Evolutionary conservation across 257 asterid genomes (phyloP).

Genomic region (Avicennia marina): DNA sequence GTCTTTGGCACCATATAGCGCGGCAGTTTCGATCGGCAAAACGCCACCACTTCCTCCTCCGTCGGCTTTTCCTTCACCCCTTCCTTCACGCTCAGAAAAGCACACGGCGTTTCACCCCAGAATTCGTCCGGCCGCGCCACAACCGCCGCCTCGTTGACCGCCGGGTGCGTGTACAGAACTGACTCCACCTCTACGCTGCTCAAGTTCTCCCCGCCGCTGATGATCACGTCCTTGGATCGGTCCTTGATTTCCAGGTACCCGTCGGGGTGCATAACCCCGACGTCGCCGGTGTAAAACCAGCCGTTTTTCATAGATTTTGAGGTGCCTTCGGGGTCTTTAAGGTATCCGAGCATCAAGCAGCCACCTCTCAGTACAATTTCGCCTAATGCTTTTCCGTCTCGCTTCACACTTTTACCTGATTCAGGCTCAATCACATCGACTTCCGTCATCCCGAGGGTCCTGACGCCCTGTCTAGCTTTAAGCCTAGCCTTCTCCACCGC

Average conservation of each 20-base stretch:
- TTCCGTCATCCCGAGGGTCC: conserved; percentile 47
- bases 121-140: conserved; percentile 74
- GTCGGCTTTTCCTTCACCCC: conserved; percentile 30
- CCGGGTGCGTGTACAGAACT: conserved; percentile 60
- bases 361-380: conserved; percentile 62
- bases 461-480: conserved; percentile 69
- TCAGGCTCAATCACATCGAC: conserved; percentile 48
- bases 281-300: conserved; percentile 84
- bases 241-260: conserved; percentile 75
- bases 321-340: conserved; percentile 59
- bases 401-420: conserved; percentile 38
- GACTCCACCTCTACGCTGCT: conserved; percentile 88
- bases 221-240: conserved; percentile 75
- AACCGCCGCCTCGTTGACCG: conserved; percentile 81
- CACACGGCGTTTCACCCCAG: conserved; percentile 90
- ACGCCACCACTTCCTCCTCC: conserved; percentile 49
- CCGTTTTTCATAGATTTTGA: conserved; percentile 47
- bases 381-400: conserved; percentile 49
- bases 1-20: conserved; percentile 70
- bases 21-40: conserved; percentile 53
- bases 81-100: conserved; percentile 59
- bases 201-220: conserved; percentile 77
- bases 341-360: conserved; percentile 57
- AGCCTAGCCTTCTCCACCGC: conserved; percentile 55
- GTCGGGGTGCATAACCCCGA: conserved; percentile 74